Evolutionary conservation across 768 basidiomycete genomes (phyloP).

Genomic region (Boletus subparvulus): DNA sequence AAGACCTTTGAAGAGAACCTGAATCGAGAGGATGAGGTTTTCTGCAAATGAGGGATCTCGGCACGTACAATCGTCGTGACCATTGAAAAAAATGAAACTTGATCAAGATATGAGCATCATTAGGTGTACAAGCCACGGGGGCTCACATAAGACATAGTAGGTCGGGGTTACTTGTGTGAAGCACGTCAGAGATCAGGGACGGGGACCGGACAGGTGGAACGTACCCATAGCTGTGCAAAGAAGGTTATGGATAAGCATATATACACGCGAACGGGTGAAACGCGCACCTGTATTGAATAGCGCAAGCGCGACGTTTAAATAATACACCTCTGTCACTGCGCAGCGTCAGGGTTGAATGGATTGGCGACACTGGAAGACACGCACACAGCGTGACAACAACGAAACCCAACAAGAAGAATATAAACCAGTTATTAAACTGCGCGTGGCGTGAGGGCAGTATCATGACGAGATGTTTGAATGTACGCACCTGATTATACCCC

Average conservation of each 20-base stretch:
- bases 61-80: conserved; percentile 72
- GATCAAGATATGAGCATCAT: neutral
- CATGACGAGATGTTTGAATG: neutral
- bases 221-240: conserved; percentile 60
- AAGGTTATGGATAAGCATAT: neutral
- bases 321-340: conserved; percentile 87
- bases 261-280: neutral
- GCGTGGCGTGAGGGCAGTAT: neutral
- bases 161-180: conserved; percentile 68
- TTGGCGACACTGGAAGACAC: conserved; percentile 27
- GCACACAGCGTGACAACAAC: conserved; percentile 77
- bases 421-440: conserved; percentile 91
- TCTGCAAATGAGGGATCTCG: neutral
- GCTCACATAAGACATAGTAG: conserved; percentile 81
- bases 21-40: conserved; percentile 2
- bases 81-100: conserved; percentile 84
- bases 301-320: conserved; percentile 93
- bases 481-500: conserved; percentile 74
- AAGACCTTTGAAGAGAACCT: conserved; percentile 91
- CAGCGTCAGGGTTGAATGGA: conserved; percentile 3
- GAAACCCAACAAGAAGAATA: conserved; percentile 83
- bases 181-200: conserved; percentile 19
- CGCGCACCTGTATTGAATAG: conserved; percentile 84
- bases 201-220: conserved; percentile 15
- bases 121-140: neutral